Evolutionary conservation across 1,284 basidiomycete species (phyloP).

Genomic region (Leccinum brunneo-olivaceum): DNA sequence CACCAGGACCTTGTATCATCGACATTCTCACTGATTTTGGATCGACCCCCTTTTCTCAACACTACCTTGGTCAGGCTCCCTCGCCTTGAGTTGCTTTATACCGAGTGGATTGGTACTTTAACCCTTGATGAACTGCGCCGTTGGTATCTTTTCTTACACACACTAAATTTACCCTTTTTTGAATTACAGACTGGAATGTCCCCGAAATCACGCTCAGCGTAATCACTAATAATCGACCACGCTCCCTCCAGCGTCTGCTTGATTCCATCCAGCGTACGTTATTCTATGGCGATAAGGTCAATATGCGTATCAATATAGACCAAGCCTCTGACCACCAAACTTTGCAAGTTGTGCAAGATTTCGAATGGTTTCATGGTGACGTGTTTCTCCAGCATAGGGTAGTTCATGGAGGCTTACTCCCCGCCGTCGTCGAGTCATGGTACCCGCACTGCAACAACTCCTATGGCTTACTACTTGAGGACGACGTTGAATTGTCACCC

Average conservation of each 20-base stretch:
- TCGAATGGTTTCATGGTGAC: conserved; percentile 55
- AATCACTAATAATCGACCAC: conserved; percentile 70
- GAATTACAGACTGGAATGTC: conserved; percentile 59
- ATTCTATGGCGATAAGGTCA: conserved; percentile 63
- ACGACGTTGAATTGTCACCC: conserved; percentile 78
- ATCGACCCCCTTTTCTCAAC: conserved; percentile 16
- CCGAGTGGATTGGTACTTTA: conserved; percentile 61
- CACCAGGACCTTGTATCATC: conserved; percentile 23
- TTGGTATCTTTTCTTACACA: conserved; percentile 13
- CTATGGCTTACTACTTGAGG: conserved; percentile 75
- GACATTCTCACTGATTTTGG: conserved; percentile 15
- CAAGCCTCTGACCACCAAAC: conserved; percentile 65
- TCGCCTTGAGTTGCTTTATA: conserved; percentile 44
- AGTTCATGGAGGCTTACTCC: conserved; percentile 67
- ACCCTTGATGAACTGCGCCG: conserved; percentile 37
- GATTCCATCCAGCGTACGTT: conserved; percentile 50
- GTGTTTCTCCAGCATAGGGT: conserved; percentile 63
- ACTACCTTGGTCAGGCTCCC: conserved; percentile 45
- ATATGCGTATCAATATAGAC: conserved; percentile 67
- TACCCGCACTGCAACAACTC: conserved; percentile 67
- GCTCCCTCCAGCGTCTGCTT: conserved; percentile 64
- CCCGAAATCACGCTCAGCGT: conserved; percentile 64
- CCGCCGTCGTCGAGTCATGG: conserved; percentile 82
- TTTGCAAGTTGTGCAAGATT: conserved; percentile 40
- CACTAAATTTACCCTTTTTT: conserved; percentile 3